phyloP scores from a whole-genome alignment of 139 green algal genomes.

The Micractinium sp. region DNA sequence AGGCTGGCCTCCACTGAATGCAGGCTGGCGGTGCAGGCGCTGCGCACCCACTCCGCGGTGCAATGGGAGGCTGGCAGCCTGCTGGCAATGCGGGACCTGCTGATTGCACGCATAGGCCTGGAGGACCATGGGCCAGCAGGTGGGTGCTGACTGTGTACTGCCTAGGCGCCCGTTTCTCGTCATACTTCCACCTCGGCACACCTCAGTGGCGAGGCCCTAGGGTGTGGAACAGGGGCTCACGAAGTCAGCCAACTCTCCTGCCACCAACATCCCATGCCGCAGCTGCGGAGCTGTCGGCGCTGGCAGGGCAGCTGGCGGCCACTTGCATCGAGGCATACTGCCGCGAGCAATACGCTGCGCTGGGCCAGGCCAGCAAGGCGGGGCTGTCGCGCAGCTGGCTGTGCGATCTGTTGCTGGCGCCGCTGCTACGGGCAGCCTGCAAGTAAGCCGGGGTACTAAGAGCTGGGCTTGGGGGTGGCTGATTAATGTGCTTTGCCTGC shows the following conservation, averaged over 20 bases:
- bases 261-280: no score
- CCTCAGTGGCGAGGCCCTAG: no score
- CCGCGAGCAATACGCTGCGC: slow-evolving; percentile 1
- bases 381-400: slow-evolving; percentile 17
- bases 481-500: no score
- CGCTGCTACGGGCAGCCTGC: slow-evolving; percentile 26
- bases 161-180: background rate
- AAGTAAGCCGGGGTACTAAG: background rate
- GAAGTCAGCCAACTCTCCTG: no score
- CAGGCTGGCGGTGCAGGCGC: slow-evolving; percentile 1
- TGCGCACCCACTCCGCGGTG: background rate
- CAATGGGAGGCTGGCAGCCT: background rate
- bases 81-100: background rate
- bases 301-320: slow-evolving; percentile 19
- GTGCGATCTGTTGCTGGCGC: slow-evolving; percentile 15
- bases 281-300: slow-evolving; percentile 8
- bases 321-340: slow-evolving; percentile 25
- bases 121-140: slow-evolving; percentile 3
- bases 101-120: background rate
- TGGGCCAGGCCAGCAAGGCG: slow-evolving; percentile 27
- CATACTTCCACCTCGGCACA: no score
- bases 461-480: no score
- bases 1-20: no score
- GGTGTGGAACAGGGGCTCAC: no score
- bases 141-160: background rate